Evolutionary conservation across 495 filamentous ascomycete species (phyloP), one percentile per base, ranked within the genome.

Genomic region (Arthonia radiata): DNA sequence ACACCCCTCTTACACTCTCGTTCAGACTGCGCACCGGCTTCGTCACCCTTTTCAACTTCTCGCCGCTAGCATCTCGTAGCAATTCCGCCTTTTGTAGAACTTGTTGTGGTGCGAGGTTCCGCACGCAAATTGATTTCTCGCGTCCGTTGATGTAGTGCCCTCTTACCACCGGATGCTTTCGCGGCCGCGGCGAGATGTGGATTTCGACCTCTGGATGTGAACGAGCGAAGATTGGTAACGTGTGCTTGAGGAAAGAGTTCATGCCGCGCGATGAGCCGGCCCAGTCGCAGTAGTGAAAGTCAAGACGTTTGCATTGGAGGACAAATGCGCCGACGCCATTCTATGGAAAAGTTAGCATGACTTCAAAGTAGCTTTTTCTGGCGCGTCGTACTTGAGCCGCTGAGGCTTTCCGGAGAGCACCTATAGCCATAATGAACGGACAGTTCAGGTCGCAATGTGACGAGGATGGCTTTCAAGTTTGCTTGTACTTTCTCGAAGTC

Each of bases 261-360:
- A 97, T 93, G 44, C 86, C 86, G 32, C 52, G 61, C 18, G 82
- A 92, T 48, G 73, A 81, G 36, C 82, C 86, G 4, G 72, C 77
- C 61, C 69, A 78, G 56, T 93, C 80, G 56, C 86, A 92, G 58
- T 90, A 97, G 52, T 90, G 77, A 42, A 97, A 74, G 44, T 91
- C 77, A 44, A 97, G 59, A 35, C 72, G 71, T 52, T 75, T 90
- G 64, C 86, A 97, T 65, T 91, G 82, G 32, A 91, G 61, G 49
- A 97, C 77, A 55, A 94, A 97, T 37, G 83, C 79, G 31, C 81
- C 86, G 37, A 92, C 65, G 57, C 86, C 86, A 52, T 97, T 97
- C 78, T 92, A 37, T 13, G 37, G 23, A 11, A 13, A 11, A 13
- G 16, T 17, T 39, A 25, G 29, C 15, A 21, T 23, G 31, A 4